Conservation (phyloP, 768 basidiomycete genomes). For the Phaeotremella fagi region DNA sequence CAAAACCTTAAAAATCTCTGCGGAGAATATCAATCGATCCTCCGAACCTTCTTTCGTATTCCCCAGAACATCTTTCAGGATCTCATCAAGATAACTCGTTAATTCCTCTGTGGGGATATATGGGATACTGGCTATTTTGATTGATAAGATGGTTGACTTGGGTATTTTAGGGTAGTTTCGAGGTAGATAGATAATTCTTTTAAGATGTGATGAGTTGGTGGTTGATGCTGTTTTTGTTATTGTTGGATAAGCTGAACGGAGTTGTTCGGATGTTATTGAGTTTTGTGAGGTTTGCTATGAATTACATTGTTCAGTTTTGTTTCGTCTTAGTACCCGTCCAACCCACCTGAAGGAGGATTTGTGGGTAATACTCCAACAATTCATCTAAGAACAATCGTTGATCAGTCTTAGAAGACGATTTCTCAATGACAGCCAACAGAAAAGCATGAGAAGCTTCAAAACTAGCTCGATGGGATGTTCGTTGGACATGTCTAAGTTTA, state of each 20-base stretch:
- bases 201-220: conserved; percentile 1
- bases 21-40: conserved; percentile 9
- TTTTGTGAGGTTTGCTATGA: conserved; percentile 16
- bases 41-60: not conserved
- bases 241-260: conserved; percentile 18
- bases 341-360: conserved; percentile 15
- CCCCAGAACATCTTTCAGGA: conserved; percentile 9
- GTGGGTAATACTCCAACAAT: conserved; percentile 9
- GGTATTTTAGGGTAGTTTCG: not conserved
- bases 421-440: conserved; percentile 15
- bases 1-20: conserved; percentile 19
- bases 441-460: conserved; percentile 38
- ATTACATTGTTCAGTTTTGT: too few relatives aligned
- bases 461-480: conserved; percentile 5
- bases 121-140: not conserved
- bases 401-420: not conserved
- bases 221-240: conserved; percentile 13
- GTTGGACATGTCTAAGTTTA: conserved; percentile 7
- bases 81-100: conserved; percentile 11
- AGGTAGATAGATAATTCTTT: not conserved
- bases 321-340: too few relatives aligned
- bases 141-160: not conserved
- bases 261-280: conserved; percentile 17
- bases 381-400: conserved; percentile 14
- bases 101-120: not conserved